These are phyloP conservation scores for Aspergillus nomiae DNA, from an alignment of 2,329 filamentous ascomycete species.

Conservation along the genomic window DNA sequence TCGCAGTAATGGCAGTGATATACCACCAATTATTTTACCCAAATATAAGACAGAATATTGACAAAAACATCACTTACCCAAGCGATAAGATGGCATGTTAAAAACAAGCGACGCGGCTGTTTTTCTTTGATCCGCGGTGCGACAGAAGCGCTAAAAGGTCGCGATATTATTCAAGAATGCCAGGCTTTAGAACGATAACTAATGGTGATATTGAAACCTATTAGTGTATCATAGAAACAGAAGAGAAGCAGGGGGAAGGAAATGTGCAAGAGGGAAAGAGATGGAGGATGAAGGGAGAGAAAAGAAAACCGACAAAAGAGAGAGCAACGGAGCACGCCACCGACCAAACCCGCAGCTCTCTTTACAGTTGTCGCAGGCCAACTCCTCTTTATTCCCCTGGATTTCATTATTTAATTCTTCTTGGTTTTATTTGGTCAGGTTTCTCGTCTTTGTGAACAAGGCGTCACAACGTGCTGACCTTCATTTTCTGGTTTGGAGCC, in stretches of 20 bases:
- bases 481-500: neutral
- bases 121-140: neutral
- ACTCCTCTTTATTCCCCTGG: neutral
- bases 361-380: neutral
- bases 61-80: slow-evolving; percentile 13
- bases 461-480: neutral
- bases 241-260: neutral
- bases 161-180: neutral
- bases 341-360: slow-evolving; percentile 25
- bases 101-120: neutral
- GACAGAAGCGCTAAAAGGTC: slow-evolving; percentile 8
- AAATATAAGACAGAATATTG: neutral
- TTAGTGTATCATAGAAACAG: neutral
- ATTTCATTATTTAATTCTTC: neutral
- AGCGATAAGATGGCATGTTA: slow-evolving; percentile 20
- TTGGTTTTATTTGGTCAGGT: neutral
- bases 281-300: slow-evolving; percentile 11
- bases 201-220: no score
- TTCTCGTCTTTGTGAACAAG: neutral
- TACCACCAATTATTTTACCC: neutral
- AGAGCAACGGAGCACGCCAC: slow-evolving; percentile 23
- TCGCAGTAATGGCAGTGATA: neutral
- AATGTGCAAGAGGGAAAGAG: neutral
- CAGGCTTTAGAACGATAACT: neutral
- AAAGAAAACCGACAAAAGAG: slow-evolving; percentile 11